These are phyloP conservation scores for Rhodamnia rubescens DNA, from an alignment of 345 rosid species.

Conservation along the genomic window DNA sequence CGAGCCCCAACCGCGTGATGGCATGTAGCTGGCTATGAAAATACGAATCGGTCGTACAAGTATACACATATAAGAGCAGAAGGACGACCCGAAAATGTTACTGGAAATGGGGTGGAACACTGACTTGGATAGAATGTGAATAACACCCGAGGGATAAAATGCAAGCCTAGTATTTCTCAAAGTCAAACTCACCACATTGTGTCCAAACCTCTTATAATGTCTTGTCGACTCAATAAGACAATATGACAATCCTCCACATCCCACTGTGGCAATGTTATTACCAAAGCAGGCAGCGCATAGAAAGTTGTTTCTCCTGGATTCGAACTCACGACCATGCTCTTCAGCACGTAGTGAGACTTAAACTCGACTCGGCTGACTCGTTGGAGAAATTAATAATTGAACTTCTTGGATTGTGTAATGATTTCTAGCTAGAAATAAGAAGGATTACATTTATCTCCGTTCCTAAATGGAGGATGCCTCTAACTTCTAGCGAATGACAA, in stretches of 20 bases:
- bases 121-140: too few species aligned
- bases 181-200: too few species aligned
- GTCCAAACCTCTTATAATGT: background rate
- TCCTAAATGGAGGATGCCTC: background rate
- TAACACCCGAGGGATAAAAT: too few species aligned
- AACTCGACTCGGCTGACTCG: background rate
- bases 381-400: background rate
- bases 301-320: background rate
- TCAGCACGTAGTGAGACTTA: background rate
- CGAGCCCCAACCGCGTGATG: background rate
- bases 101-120: too few species aligned
- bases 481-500: background rate
- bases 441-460: background rate
- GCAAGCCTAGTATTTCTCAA: too few species aligned
- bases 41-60: background rate
- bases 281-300: background rate
- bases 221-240: background rate
- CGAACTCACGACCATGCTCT: background rate
- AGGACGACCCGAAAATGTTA: background rate
- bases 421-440: background rate
- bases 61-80: background rate
- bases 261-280: background rate
- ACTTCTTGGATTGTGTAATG: background rate
- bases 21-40: rapidly evolving
- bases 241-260: background rate